Evolutionary conservation across 2,329 filamentous ascomycete genomes (phyloP).

Genomic region (Lachnellula hyalina): DNA sequence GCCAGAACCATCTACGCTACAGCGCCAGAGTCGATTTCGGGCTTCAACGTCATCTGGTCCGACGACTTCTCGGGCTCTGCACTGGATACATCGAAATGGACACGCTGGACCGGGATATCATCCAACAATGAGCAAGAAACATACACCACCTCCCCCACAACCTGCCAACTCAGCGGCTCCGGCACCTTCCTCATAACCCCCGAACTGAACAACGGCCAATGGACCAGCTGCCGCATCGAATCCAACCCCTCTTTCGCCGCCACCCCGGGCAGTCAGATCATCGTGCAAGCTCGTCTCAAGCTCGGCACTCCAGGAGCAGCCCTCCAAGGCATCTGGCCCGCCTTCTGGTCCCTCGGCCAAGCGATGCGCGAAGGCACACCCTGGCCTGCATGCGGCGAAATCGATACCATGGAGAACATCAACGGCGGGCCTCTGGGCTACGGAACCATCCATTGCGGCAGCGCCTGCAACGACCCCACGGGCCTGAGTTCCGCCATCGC

Average conservation of each 20-base stretch:
- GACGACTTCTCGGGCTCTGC: conserved; percentile 14
- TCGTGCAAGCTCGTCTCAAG: conserved; percentile 18
- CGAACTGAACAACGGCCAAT: conserved; percentile 9
- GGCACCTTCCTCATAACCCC: conserved; percentile 19
- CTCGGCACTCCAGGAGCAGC: conserved; percentile 11
- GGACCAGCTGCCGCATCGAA: conserved; percentile 25
- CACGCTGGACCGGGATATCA: conserved; percentile 7
- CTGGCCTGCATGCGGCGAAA: conserved; percentile 23
- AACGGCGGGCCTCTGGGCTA: conserved; percentile 12
- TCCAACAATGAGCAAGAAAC: conserved; percentile 22
- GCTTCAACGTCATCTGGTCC: conserved; percentile 19
- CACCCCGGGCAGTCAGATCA: conserved; percentile 13
- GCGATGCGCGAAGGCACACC: conserved; percentile 9
- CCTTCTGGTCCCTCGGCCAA: conserved; percentile 21
- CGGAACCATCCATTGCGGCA: conserved; percentile 20
- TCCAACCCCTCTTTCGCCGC: conserved; percentile 10
- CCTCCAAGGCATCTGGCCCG: conserved; percentile 24
- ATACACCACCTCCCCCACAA: conserved; percentile 12
- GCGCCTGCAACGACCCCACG: conserved; percentile 12
- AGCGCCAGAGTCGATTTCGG: background rate
- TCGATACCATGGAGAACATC: conserved; percentile 24
- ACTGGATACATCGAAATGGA: conserved; percentile 17
- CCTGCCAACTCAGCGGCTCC: conserved; percentile 13
- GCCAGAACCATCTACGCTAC: background rate
- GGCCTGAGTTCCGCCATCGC: conserved; percentile 8